A percentile compares a stretch with the other conserved stretches of the same genome.
phyloP scores from a whole-genome alignment of 2,329 filamentous ascomycete genomes.

The Hyphodiscus sp. region DNA sequence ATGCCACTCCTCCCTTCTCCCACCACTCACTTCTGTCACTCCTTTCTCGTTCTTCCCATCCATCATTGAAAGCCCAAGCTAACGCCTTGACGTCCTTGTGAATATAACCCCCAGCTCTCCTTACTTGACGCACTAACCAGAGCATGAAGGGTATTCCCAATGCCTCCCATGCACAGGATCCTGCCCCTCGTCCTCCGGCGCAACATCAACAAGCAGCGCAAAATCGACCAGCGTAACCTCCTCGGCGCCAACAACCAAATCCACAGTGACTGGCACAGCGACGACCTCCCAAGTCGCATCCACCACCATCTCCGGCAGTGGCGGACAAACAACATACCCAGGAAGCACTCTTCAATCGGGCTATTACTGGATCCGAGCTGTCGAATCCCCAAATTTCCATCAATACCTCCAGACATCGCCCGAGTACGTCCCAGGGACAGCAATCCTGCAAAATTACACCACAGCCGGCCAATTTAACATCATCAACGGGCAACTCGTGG shows the following conservation, averaged over 20 bases:
- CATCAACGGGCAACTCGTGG: slow-evolving; percentile 45
- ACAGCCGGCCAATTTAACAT: slow-evolving; percentile 54
- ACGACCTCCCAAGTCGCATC: slow-evolving; percentile 8
- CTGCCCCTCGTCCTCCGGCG: slow-evolving; percentile 1
- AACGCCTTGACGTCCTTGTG: not conserved
- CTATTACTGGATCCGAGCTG: slow-evolving; percentile 46
- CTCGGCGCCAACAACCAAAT: slow-evolving; percentile 14
- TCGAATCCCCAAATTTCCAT: slow-evolving; percentile 51
- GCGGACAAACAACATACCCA: slow-evolving; percentile 26
- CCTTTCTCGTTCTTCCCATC: not conserved
- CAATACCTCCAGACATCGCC: slow-evolving; percentile 46
- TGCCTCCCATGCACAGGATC: slow-evolving; percentile 32
- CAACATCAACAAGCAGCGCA: not conserved
- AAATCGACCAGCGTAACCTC: slow-evolving; percentile 1
- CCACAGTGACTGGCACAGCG: slow-evolving; percentile 2
- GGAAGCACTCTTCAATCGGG: slow-evolving; percentile 42
- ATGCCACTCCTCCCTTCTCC: not conserved
- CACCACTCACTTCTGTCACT: not conserved
- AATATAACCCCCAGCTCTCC: not conserved
- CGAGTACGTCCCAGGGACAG: slow-evolving; percentile 37
- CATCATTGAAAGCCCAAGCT: slow-evolving; percentile 9
- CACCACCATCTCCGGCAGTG: slow-evolving; percentile 10
- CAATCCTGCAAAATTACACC: slow-evolving; percentile 44
- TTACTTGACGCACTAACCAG: not conserved
- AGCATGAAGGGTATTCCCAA: slow-evolving; percentile 31